Conservation (phyloP, 192 early-diverging fungal genomes). For the Backusella morwellensis region DNA sequence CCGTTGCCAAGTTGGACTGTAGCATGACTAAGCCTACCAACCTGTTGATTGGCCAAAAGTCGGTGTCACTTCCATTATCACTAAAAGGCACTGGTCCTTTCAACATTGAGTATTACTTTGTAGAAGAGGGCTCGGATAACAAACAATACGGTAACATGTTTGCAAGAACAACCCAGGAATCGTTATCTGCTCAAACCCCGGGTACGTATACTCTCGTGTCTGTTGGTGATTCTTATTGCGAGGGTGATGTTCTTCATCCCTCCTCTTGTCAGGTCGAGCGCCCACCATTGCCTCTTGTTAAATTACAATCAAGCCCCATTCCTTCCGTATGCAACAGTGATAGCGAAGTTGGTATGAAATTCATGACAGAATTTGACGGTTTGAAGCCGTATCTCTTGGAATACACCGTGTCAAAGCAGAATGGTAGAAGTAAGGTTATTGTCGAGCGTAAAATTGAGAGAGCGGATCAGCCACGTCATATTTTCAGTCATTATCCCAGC, state of each 20-base stretch:
- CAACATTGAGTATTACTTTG: slow-evolving; percentile 20
- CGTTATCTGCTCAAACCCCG: slow-evolving; percentile 21
- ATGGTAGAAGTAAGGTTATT: not conserved
- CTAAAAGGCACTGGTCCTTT: slow-evolving; percentile 29
- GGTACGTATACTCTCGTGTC: slow-evolving; percentile 38
- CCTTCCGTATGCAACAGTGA: slow-evolving; percentile 33
- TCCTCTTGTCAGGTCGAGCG: slow-evolving; percentile 35
- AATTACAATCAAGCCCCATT: slow-evolving; percentile 26
- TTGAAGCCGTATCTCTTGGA: slow-evolving; percentile 27
- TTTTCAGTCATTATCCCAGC: slow-evolving; percentile 27
- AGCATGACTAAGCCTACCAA: slow-evolving; percentile 23
- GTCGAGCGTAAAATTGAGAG: slow-evolving; percentile 14
- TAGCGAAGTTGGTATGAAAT: slow-evolving; percentile 38
- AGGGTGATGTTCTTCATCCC: slow-evolving; percentile 31
- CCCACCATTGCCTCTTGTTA: slow-evolving; percentile 27
- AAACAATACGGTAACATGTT: not conserved
- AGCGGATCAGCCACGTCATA: slow-evolving; percentile 30
- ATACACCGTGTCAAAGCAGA: slow-evolving; percentile 25
- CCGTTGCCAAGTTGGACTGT: slow-evolving; percentile 31
- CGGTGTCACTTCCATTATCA: slow-evolving; percentile 12
- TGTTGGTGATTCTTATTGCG: slow-evolving; percentile 33
- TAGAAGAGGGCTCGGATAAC: not conserved
- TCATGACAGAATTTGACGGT: slow-evolving; percentile 30
- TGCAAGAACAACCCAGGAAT: not conserved
- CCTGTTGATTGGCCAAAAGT: slow-evolving; percentile 20